Evolutionary conservation across 2,329 filamentous ascomycete genomes (phyloP).

Genomic region (Alternaria viburni): DNA sequence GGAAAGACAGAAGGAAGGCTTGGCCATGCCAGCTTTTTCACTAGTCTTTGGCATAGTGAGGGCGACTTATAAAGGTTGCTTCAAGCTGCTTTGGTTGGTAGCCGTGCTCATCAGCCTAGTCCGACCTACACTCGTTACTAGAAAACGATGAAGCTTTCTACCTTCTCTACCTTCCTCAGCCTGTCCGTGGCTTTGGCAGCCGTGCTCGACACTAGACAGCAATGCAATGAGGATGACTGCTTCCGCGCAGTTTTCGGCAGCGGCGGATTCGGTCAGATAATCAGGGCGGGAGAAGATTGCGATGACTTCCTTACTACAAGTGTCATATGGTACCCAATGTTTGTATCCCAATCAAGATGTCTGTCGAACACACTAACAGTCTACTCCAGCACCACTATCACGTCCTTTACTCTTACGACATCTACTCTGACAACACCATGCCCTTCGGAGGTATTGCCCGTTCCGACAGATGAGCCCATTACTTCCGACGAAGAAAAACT

Average conservation of each 20-base stretch:
- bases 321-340: conserved; percentile 33
- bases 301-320: conserved; percentile 33
- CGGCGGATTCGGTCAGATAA: conserved; percentile 16
- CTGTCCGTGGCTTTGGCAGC: conserved; percentile 19
- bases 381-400: conserved; percentile 13
- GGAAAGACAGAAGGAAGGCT: neutral
- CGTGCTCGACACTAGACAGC: conserved; percentile 24
- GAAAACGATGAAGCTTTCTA: conserved; percentile 33
- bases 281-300: conserved; percentile 27
- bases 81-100: neutral
- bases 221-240: conserved; percentile 32
- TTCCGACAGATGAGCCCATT: neutral
- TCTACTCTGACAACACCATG: conserved; percentile 17
- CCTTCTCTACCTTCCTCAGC: conserved; percentile 12
- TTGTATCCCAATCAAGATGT: neutral
- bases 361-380: neutral
- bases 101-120: neutral
- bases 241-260: conserved; percentile 32
- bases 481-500: neutral
- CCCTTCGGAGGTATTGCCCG: neutral
- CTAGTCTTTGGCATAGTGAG: neutral
- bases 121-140: conserved; percentile 2
- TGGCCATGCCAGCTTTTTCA: neutral
- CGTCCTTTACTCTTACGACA: conserved; percentile 10
- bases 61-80: conserved; percentile 7